Conservation (phyloP, 2,329 filamentous ascomycete species). For the Apiospora phragmitis region DNA sequence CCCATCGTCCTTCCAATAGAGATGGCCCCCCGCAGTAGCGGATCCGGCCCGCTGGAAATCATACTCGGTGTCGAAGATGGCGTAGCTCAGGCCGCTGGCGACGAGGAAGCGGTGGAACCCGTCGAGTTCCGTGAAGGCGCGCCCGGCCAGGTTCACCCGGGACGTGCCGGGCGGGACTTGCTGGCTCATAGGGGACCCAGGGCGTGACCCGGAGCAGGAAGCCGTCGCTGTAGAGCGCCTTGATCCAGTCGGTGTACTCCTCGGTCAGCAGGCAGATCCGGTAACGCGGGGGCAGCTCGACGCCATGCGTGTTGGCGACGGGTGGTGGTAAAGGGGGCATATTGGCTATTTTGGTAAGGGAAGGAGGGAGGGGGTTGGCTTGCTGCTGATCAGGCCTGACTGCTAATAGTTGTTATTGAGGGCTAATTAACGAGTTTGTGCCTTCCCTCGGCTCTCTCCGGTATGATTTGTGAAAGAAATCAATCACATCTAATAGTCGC, state of each 20-base stretch:
- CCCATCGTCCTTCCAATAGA: neutral
- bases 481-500: neutral
- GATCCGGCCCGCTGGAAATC: neutral
- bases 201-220: neutral
- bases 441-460: neutral
- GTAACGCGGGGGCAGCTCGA: neutral
- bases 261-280: neutral
- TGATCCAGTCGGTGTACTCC: neutral
- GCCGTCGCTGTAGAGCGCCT: neutral
- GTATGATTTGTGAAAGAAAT: no score
- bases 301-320: neutral
- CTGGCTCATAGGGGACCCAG: neutral
- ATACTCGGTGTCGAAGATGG: neutral
- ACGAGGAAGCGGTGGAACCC: neutral
- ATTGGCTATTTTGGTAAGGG: no score
- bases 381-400: neutral
- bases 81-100: neutral
- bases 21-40: neutral
- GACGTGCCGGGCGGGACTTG: neutral
- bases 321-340: neutral
- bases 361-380: neutral
- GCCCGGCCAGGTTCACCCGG: neutral
- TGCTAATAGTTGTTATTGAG: no score
- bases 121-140: neutral
- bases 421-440: no score